phyloP scores from a whole-genome alignment of 2,329 filamentous ascomycete genomes.

The Ascochyta rabiei region DNA sequence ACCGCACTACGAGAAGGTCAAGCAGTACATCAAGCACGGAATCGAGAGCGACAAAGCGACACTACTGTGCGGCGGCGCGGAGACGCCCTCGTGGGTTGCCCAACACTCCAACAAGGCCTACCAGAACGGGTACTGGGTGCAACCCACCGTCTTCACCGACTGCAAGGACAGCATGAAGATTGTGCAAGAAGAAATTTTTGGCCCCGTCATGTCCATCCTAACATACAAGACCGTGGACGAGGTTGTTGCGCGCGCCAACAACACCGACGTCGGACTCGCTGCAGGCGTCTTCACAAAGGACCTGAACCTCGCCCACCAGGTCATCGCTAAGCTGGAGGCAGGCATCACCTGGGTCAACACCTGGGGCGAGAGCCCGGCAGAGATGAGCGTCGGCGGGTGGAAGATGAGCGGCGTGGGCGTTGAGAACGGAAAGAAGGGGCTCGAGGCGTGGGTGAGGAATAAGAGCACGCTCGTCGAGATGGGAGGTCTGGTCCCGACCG shows the following conservation, averaged over 20 bases:
- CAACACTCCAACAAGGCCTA: conserved; percentile 48
- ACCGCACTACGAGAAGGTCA: conserved; percentile 76
- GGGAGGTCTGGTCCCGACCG: conserved; percentile 70
- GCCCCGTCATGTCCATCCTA: conserved; percentile 83
- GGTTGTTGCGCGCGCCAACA: conserved; percentile 74
- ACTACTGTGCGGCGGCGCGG: conserved; percentile 73
- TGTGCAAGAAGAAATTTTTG: conserved; percentile 83
- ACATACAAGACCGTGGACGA: conserved; percentile 74
- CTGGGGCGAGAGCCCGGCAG: conserved; percentile 89
- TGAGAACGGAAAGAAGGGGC: conserved; percentile 80
- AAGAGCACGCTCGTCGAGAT: conserved; percentile 90
- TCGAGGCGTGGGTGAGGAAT: conserved; percentile 83
- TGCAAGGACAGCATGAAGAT: conserved; percentile 85
- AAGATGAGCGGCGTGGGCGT: conserved; percentile 87
- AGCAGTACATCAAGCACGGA: conserved; percentile 77
- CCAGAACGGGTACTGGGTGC: conserved; percentile 78
- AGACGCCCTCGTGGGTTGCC: conserved; percentile 60
- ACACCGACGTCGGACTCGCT: conserved; percentile 77
- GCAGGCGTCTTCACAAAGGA: conserved; percentile 83
- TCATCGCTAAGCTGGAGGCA: conserved; percentile 74
- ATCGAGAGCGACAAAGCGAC: conserved; percentile 74
- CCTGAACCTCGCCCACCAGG: conserved; percentile 73
- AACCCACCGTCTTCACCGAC: conserved; percentile 83
- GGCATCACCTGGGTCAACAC: conserved; percentile 94
- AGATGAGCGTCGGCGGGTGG: conserved; percentile 93